Evolutionary conservation across 2,329 filamentous ascomycete species (phyloP), one percentile per base, ranked within the genome.

Genomic region (Trematosphaeria pertusa): DNA sequence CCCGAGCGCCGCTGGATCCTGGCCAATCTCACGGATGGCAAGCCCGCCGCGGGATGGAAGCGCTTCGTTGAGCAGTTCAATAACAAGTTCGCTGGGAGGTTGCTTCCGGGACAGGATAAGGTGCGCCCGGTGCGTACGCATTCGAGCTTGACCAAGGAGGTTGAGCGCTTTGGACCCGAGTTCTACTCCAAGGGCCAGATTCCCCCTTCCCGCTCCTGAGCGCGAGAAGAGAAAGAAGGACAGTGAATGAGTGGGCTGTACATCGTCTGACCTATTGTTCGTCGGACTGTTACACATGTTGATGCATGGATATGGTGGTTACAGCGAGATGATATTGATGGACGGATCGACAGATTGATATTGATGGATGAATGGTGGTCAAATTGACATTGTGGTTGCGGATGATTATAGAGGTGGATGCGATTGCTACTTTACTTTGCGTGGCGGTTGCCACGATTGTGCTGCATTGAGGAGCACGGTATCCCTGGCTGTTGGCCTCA

Each of bases 101-200:
- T 43, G 2, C 10, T 62, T 5, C 31, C 21, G 8, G 54, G 50
- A 3, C 19, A 15, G 0, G 11, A 21, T 5, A 52, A 37, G 14
- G 18, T 30, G 11, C 49, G 62, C 40, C 60, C 58, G 1, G 24
- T 34, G 20, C 52, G 62, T 11, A 58, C 49, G 14, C 55, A 60
- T n/a, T 59, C 54, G 1, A 59, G 52, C 15, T 45, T 64, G 28
- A 64, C 54, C 9, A 67, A 66, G 40, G 64, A 67, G 47, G 54
- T 67, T 8, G 62, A 65, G 52, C 47, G 64, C 5, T 65, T 66
- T 41, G 56, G 59, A 11, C 36, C 43, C n/a, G 35, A 58, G 14
- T 55, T 51, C 37, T 67, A 67, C 37, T 12, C 33, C 9, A 56
- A 53, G 42, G 62, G 61, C 10, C 17, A 43, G 14, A 54, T n/a